A percentile compares a stretch with the other conserved stretches of the same genome.
Conservation (phyloP, 768 basidiomycete species). For the Chlorophyllum brunneum region DNA sequence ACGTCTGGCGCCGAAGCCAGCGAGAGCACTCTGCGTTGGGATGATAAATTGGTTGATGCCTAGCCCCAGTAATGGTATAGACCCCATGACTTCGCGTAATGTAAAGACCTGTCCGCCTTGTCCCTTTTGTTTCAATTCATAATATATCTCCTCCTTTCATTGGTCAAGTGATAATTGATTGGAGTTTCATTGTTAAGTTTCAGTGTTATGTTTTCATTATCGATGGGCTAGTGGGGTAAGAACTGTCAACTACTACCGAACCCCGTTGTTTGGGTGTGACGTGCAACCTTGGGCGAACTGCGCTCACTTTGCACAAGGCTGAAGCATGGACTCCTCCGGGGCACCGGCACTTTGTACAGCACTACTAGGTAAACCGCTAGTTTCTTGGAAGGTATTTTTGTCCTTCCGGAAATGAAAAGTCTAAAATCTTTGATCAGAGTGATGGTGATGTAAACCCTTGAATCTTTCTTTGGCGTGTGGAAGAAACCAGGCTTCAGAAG, state of each 20-base stretch:
- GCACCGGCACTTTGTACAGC: background rate
- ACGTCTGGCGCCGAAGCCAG: conserved; percentile 46
- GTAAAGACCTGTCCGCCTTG: background rate
- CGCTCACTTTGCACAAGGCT: background rate
- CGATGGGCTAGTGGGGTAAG: background rate
- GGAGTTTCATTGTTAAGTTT: conserved; percentile 6
- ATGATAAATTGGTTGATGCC: conserved; percentile 52
- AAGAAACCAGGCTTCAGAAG: too few species aligned
- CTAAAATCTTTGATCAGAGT: conserved; percentile 5
- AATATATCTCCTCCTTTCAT: background rate
- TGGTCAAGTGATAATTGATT: background rate
- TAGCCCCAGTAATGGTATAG: conserved; percentile 27
- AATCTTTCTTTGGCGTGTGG: too few species aligned
- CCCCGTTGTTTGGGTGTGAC: conserved; percentile 4
- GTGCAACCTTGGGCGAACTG: background rate
- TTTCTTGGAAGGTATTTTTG: conserved; percentile 1
- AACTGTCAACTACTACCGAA: background rate
- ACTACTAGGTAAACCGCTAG: background rate
- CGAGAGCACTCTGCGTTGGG: conserved; percentile 26
- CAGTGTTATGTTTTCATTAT: background rate
- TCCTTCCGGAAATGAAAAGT: conserved; percentile 8
- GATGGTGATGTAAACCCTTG: background rate
- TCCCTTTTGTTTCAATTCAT: conserved; percentile 2
- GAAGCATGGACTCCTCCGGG: too few species aligned
- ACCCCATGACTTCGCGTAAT: background rate